These are phyloP conservation scores for Tympanopsis confertula DNA, from an alignment of 2,329 filamentous ascomycete genomes.

Conservation along the genomic window DNA sequence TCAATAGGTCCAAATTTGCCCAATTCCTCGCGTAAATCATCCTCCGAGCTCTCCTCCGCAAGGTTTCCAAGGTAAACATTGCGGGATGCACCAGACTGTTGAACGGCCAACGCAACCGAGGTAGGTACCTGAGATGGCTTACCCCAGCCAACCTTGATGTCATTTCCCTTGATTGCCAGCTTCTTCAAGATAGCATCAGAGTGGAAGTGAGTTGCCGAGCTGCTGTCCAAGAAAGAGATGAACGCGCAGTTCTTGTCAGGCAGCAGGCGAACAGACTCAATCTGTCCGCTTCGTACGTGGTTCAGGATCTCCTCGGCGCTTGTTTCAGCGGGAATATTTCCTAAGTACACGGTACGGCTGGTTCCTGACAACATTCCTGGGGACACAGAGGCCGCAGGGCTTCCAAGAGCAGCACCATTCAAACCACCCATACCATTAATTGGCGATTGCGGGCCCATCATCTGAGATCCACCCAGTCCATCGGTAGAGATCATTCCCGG, in stretches of 20 bases:
- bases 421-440: slow-evolving; percentile 47
- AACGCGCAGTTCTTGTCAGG: slow-evolving; percentile 99
- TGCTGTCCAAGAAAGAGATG: slow-evolving; percentile 96
- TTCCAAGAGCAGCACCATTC: slow-evolving; percentile 46
- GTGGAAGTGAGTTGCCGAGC: slow-evolving; percentile 96
- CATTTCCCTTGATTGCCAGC: slow-evolving; percentile 93
- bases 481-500: not conserved
- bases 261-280: slow-evolving; percentile 93
- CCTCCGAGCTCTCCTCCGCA: slow-evolving; percentile 78
- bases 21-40: slow-evolving; percentile 85
- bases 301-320: slow-evolving; percentile 91
- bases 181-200: slow-evolving; percentile 99
- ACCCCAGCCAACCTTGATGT: slow-evolving; percentile 99
- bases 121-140: slow-evolving; percentile 97
- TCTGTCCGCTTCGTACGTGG: slow-evolving; percentile 92
- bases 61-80: slow-evolving; percentile 96
- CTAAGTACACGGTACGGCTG: slow-evolving; percentile 91
- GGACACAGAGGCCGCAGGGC: slow-evolving; percentile 63
- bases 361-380: slow-evolving; percentile 79
- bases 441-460: slow-evolving; percentile 76
- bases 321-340: slow-evolving; percentile 97
- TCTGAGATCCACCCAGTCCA: slow-evolving; percentile 39
- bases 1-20: slow-evolving; percentile 95
- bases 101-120: slow-evolving; percentile 90
- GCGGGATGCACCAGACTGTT: slow-evolving; percentile 90